Evolutionary conservation across 164 flowering plant genomes (phyloP).

Genomic region (Liquidambar formosana): DNA sequence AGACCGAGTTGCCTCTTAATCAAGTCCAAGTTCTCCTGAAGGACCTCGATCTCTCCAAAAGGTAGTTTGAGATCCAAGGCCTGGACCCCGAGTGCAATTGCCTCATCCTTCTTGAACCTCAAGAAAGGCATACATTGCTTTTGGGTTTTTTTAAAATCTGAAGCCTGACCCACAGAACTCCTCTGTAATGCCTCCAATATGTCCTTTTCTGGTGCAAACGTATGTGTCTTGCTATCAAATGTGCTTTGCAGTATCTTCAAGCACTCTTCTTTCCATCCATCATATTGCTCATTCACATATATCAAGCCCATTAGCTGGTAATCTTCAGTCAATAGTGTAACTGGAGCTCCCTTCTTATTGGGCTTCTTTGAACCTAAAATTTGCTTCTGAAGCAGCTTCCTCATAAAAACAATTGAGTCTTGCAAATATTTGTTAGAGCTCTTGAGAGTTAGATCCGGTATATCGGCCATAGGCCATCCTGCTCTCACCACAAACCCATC

Average conservation of each 20-base stretch:
- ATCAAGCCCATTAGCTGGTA: conserved; percentile 57
- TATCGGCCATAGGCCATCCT: conserved; percentile 71
- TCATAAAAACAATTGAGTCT: conserved; percentile 65
- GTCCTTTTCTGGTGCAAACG: conserved; percentile 69
- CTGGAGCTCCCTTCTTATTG: conserved; percentile 50
- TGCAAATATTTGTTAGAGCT: conserved; percentile 82
- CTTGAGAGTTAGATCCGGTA: conserved; percentile 68
- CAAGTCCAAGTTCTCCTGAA: conserved; percentile 65
- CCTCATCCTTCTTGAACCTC: conserved; percentile 84
- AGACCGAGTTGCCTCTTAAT: conserved; percentile 78
- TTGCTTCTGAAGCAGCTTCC: conserved; percentile 83
- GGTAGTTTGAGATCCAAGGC: conserved; percentile 79
- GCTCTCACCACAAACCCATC: conserved; percentile 73
- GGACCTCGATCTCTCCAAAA: conserved; percentile 81
- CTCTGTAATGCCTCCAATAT: conserved; percentile 53
- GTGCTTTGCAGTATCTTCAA: conserved; percentile 61
- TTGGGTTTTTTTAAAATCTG: conserved; percentile 59
- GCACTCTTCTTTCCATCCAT: conserved; percentile 88
- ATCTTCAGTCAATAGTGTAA: conserved; percentile 26
- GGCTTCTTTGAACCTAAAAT: conserved; percentile 62
- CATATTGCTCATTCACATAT: conserved; percentile 75
- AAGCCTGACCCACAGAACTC: conserved; percentile 42
- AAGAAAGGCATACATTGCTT: conserved; percentile 88
- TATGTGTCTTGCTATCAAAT: conserved; percentile 32
- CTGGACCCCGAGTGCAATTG: conserved; percentile 55